These are phyloP conservation scores for Starmerella vitae DNA, from an alignment of 805 yeast genomes.

Conservation along the genomic window DNA sequence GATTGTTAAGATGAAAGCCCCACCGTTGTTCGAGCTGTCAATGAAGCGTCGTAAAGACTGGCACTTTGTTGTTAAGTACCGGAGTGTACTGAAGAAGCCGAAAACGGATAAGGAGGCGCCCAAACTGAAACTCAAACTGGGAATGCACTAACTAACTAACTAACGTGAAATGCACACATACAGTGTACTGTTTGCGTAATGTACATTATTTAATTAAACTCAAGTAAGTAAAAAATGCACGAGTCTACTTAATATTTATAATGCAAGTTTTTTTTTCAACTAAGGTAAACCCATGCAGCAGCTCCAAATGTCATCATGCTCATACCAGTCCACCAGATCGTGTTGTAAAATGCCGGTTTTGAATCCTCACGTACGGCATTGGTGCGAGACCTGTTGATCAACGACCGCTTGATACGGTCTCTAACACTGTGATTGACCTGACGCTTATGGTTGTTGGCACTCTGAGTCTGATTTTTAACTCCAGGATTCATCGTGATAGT, in stretches of 20 bases:
- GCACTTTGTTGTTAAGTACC: conserved; percentile 38
- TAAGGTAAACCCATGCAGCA: conserved; percentile 19
- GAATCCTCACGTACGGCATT: conserved; percentile 35
- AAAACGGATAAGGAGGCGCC: conserved; percentile 1
- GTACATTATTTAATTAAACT: too few species aligned
- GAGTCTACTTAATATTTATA: background rate
- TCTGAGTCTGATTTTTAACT: conserved; percentile 29
- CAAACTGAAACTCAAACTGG: too few species aligned
- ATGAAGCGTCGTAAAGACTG: conserved; percentile 37
- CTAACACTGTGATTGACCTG: conserved; percentile 10
- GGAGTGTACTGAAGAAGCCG: conserved; percentile 16
- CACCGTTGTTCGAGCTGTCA: conserved; percentile 52
- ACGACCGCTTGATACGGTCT: conserved; percentile 46
- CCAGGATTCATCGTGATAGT: conserved; percentile 76
- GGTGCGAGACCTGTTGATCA: conserved; percentile 70
- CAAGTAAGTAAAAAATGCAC: background rate
- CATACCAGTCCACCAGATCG: conserved; percentile 32
- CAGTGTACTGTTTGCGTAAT: too few species aligned
- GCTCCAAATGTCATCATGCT: conserved; percentile 29
- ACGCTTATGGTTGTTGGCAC: conserved; percentile 3
- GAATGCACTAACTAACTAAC: too few species aligned
- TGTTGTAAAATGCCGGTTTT: conserved; percentile 17
- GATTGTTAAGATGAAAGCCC: conserved; percentile 50
- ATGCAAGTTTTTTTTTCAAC: too few species aligned
- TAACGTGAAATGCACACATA: too few species aligned